Base-by-base conservation (phyloP, 1,139 yeast species). In the Kazachstania sp. region DNA sequence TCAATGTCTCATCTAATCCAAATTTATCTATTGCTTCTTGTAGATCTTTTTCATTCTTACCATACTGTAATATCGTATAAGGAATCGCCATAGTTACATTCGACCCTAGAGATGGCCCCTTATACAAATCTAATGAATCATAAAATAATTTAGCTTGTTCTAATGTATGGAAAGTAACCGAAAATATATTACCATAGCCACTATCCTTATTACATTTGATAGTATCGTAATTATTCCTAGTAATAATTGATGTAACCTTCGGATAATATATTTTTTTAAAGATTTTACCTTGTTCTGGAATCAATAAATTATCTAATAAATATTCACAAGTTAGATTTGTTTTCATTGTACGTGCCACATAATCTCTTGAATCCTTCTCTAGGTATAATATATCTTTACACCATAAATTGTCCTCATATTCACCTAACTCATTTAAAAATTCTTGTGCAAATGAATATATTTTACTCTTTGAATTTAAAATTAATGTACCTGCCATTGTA, bases 61-160 rank as follows among this genome's bases (percentile, higher is more conserved):
- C 46, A 34, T 39, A 45, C 12, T 45, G 41, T 51, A 92, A 73
- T 43, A 92, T 77, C 3, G 96, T 78, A 66, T 92, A 92, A 8
- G 97, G 97, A 61, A 95, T 87, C 4, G 87, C 90, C 58, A 90
- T 72, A 0, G 97, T 87, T 69, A 88, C 87, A 65, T 87, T 92
- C 0, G 97, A 88, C 4, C 97, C 97, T 56, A 92, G 73, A 16
- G 95, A 85, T 3, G 97, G 97, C 2, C 97, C 97, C 66, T 92
- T 92, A 53, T 92, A 86, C 49, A 90, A 70, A 44, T 77, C 72
- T 43, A 86, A 76, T 3, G 79, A 73, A 65, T 92, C 85, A 69
- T 84, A 92, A 63, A 92, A 92, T 29, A 70, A 71, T 40, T 74
- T 73, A 0, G 96, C 95, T 55, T 79, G 80, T 12, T 71, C 69